These are phyloP conservation scores for Fusarium sp. DNA, from an alignment of 2,329 filamentous ascomycete genomes.

Conservation along the genomic window DNA sequence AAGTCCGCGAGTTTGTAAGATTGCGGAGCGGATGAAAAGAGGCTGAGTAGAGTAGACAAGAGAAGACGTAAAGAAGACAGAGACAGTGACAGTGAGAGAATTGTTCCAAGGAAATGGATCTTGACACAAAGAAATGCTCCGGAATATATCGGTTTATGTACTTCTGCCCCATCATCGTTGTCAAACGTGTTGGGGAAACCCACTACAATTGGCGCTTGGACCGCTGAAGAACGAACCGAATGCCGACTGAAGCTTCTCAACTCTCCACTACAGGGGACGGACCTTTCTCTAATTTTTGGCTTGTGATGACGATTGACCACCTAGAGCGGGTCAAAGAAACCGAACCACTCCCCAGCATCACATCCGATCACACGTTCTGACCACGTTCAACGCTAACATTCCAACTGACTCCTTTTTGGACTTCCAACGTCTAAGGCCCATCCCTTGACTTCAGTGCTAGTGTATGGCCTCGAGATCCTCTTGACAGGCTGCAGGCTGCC, in stretches of 20 bases:
- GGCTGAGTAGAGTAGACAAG: neutral
- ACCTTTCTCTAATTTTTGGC: conserved; percentile 21
- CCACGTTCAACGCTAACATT: conserved; percentile 34
- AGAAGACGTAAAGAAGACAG: neutral
- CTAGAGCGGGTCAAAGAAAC: conserved; percentile 25
- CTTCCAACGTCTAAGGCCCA: neutral
- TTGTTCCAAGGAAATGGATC: conserved; percentile 1
- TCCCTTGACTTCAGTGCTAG: conserved; percentile 3
- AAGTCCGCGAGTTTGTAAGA: conserved; percentile 35
- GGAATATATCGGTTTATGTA: conserved; percentile 45
- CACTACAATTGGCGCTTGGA: conserved; percentile 42
- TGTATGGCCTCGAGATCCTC: conserved; percentile 41
- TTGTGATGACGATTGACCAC: conserved; percentile 36
- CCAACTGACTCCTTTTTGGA: neutral
- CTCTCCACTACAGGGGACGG: neutral
- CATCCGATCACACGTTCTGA: conserved; percentile 14
- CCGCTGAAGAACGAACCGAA: conserved; percentile 6
- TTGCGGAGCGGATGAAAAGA: conserved; percentile 3
- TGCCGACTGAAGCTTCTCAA: neutral
- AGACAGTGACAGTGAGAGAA: neutral
- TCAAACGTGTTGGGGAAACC: conserved; percentile 45
- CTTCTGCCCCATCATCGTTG: conserved; percentile 19
- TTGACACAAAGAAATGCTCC: conserved; percentile 11
- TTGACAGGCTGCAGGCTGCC: conserved; percentile 43
- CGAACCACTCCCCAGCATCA: conserved; percentile 18